Evolutionary conservation across 2,329 filamentous ascomycete species (phyloP).

Genomic region (Epichloe uncinata): DNA sequence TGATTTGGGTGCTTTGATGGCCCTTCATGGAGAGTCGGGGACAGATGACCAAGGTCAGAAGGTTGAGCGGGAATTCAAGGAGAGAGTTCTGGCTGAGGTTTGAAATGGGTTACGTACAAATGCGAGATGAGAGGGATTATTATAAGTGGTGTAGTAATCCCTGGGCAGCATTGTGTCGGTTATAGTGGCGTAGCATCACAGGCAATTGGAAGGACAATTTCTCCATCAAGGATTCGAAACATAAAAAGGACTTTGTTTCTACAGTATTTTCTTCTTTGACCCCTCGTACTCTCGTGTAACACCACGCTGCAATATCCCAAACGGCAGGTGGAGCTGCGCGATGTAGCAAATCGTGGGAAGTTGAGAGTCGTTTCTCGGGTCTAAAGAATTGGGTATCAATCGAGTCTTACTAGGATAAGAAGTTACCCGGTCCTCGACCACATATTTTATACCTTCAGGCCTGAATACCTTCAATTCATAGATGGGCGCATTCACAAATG

Average conservation of each 20-base stretch:
- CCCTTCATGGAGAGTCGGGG: conserved; percentile 92
- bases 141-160: conserved; percentile 21
- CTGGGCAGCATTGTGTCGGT: conserved; percentile 26
- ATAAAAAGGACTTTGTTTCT: conserved; percentile 19
- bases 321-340: too few relatives aligned
- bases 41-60: conserved; percentile 96
- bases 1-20: conserved; percentile 90
- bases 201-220: conserved; percentile 27
- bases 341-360: too few relatives aligned
- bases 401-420: too few relatives aligned
- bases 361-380: too few relatives aligned
- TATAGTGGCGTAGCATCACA: conserved; percentile 31
- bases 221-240: conserved; percentile 23
- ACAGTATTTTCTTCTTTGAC: too few relatives aligned
- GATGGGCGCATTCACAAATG: too few relatives aligned
- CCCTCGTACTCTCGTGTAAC: too few relatives aligned
- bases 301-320: too few relatives aligned
- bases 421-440: too few relatives aligned
- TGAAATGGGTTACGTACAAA: conserved; percentile 38
- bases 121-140: conserved; percentile 18
- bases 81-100: conserved; percentile 86
- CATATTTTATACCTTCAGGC: too few relatives aligned
- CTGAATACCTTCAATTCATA: too few relatives aligned
- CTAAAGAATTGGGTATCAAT: too few relatives aligned
- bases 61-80: conserved; percentile 99